Evolutionary conservation across 768 basidiomycete genomes (phyloP), one percentile per base, ranked within the genome.

Genomic region (Sutorius australiensis): DNA sequence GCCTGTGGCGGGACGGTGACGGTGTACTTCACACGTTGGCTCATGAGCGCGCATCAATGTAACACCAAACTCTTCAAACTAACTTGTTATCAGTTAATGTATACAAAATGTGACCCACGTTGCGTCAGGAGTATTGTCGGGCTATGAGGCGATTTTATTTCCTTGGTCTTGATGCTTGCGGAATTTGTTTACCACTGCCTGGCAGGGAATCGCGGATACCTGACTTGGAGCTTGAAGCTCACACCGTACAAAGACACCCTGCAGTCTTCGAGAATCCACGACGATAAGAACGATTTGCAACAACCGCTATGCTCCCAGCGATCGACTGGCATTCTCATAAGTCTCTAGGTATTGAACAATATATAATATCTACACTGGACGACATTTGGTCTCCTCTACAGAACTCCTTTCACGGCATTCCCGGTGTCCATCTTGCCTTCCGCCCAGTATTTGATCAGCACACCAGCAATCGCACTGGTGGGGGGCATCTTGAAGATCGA

Each of bases 361-460:
- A 32, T 47, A 32, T 6, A 33, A 30, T 19, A 9, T 12, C 28
- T 24, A 27, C 16, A 13, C n/a, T 2, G 17, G 36, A 31, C 14
- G 6, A 32, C 33, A 19, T 27, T 19, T 28, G 28, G 9, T 7
- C 1, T 4, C 19, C 39, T 40, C 77, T 81, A 81, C 53, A 73
- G 46, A 51, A 55, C 30, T 46, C 66, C 66, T 78, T 54, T 78
- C 72, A 33, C 77, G 73, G 77, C 73, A 77, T 63, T 48, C 62
- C 73, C 37, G 57, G 71, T 30, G 68, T 81, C 56, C 37, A 81
- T 75, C 65, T 75, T 83, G 31, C 81, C 77, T 37, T 84, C 80
- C 6, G 77, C 86, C 93, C 93, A 95, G 49, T 92, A 81, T 45
- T 80, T 74, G 60, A 95, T 87, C 63, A 95, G 68, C 30, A 89